Base-by-base conservation (phyloP, 371 early-diverging fungal genomes). In the Rhizopus arrhizus region DNA sequence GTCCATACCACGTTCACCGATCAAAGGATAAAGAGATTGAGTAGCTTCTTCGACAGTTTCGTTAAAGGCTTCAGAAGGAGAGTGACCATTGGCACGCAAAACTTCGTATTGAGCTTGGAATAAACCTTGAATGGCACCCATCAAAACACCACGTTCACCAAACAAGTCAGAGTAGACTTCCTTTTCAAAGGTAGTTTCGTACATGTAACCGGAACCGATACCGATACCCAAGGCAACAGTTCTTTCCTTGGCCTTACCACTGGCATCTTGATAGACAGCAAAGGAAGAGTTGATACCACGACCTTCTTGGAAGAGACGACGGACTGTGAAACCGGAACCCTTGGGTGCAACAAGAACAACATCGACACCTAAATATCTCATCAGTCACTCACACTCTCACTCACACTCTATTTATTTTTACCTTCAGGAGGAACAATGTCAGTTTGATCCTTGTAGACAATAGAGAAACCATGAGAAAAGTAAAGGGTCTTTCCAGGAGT, bases 1-100 rank as follows among this genome's bases (percentile, higher is more conserved):
- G 82, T 95, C 96, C 96, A 96, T 96, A 70, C 98, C 98, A 69
- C 94, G 92, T 65, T 90, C 93, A 74, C 95, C 95, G 69, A 97
- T 92, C 75, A 97, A 86, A 45, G 98, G 98, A 79, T 95, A 95
- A 47, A 97, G 88, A 49, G 95, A 95, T 80, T 97, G 96, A 11
- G 98, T 97, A 56, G 96, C 98, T 80, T 97, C 98, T 84, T 97
- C 98, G 66, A 97, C 98, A 65, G 98, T 97, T 81, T 97, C 98
- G 83, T 97, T 97, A 87, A 95, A 97, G 12, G 98, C 98, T 83
- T 97, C 98, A 34, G 95, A 95, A 56, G 98, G 98, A 40, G 92
- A 84, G 89, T 97, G 98, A 60, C 79, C 97, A 62, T 91, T 89
- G 68, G 94, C 91, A 67, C 97, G 89, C 65, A 97, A 85, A 41